phyloP scores from a whole-genome alignment of 352 stramenopile species.

The Pythium insidiosum region DNA sequence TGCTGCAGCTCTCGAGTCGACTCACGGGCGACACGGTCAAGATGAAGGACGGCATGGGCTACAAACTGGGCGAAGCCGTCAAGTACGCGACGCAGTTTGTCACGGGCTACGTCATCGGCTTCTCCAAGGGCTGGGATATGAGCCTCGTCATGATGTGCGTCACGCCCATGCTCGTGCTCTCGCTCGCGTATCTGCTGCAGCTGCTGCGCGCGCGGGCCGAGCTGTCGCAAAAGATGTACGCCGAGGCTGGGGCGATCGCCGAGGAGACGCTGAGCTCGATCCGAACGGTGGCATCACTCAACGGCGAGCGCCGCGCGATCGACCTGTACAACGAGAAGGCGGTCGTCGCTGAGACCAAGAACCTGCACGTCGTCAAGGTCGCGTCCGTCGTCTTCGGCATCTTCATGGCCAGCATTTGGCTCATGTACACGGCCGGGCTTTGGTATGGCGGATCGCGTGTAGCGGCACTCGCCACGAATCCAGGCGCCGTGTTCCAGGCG shows the following conservation, averaged over 20 bases:
- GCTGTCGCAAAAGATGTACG: conserved; percentile 12
- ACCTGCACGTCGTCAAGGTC: conserved; percentile 9
- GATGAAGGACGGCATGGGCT: conserved; percentile 35
- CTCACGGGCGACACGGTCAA: conserved; percentile 23
- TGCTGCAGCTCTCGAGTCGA: conserved; percentile 18
- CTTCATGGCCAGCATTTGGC: conserved; percentile 3
- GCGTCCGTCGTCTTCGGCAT: conserved; percentile 3
- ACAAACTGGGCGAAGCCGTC: conserved; percentile 26
- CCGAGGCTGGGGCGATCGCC: conserved; percentile 16
- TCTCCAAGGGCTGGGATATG: conserved; percentile 18
- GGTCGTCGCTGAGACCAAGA: conserved; percentile 4
- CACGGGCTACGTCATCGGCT: conserved; percentile 16
- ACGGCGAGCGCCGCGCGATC: conserved; percentile 8
- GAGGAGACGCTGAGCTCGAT: conserved; percentile 20
- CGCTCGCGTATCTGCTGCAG: conserved; percentile 12
- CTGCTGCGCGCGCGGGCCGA: background rate
- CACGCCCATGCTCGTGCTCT: conserved; percentile 13
- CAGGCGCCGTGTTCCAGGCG: conserved; percentile 11
- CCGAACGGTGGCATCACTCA: conserved; percentile 18
- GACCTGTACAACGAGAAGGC: conserved; percentile 12
- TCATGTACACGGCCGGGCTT: conserved; percentile 9
- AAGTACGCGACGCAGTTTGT: conserved; percentile 28
- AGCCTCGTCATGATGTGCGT: conserved; percentile 15
- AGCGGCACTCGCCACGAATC: conserved; percentile 1
- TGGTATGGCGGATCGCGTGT: conserved; percentile 19